Conservation (phyloP, 2,329 filamentous ascomycete genomes). For the Calonectria pauciramosa region DNA sequence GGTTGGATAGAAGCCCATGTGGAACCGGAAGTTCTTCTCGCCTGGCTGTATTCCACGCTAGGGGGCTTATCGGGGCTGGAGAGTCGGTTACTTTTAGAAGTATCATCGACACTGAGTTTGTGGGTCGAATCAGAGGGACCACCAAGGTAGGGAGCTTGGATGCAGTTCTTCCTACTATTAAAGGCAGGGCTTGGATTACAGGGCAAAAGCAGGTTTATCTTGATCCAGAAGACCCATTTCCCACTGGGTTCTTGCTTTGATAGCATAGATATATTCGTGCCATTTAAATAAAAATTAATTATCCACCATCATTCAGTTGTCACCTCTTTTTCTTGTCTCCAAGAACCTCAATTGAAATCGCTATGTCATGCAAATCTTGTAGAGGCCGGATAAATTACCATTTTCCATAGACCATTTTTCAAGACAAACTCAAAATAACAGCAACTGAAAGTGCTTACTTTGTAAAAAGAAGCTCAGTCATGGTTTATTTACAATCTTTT, state of each 20-base stretch:
- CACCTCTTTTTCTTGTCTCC: neutral
- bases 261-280: too few relatives aligned
- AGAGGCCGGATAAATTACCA: neutral
- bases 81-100: constrained; percentile 56
- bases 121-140: constrained; percentile 52
- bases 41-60: constrained; percentile 58
- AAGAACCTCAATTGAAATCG: neutral
- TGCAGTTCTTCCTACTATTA: constrained; percentile 57
- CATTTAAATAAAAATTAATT: neutral
- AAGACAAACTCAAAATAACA: too few relatives aligned
- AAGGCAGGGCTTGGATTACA: constrained; percentile 61
- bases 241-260: constrained; percentile 34
- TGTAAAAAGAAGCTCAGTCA: too few relatives aligned
- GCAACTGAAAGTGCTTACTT: too few relatives aligned
- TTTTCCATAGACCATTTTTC: neutral
- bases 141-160: constrained; percentile 54
- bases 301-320: neutral
- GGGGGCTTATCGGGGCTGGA: constrained; percentile 52
- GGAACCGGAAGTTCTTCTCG: constrained; percentile 60
- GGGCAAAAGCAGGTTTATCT: constrained; percentile 58
- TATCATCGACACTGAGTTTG: constrained; percentile 59
- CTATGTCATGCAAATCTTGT: neutral
- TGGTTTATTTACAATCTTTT: too few relatives aligned
- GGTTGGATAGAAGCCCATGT: constrained; percentile 61
- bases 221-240: constrained; percentile 60